Evolutionary conservation across 2,329 filamentous ascomycete species (phyloP).

Genomic region (Ilyonectria destructans): DNA sequence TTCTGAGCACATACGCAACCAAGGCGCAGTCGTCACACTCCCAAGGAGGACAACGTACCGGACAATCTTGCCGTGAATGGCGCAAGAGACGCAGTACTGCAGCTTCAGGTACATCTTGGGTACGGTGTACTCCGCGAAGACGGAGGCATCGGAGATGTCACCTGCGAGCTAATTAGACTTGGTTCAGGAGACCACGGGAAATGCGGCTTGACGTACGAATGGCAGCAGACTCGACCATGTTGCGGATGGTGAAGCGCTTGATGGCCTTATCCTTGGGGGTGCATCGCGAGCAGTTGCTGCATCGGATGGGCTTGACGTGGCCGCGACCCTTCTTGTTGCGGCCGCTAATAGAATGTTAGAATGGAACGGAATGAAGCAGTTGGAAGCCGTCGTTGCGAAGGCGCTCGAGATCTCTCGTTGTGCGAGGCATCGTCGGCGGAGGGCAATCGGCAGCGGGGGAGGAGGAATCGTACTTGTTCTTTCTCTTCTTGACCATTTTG

Average conservation of each 20-base stretch:
- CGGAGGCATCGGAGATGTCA: constrained; percentile 99
- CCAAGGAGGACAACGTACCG: constrained; percentile 84
- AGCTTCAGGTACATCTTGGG: constrained; percentile 99
- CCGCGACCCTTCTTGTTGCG: constrained; percentile 99
- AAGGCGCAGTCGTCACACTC: constrained; percentile 72
- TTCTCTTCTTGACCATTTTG: constrained; percentile 83
- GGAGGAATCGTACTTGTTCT: constrained; percentile 71
- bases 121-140: constrained; percentile 99
- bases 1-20: constrained; percentile 67
- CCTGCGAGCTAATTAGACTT: constrained; percentile 68
- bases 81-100: constrained; percentile 99
- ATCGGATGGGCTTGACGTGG: constrained; percentile 98
- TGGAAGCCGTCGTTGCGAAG: constrained; percentile 33
- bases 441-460: constrained; percentile 43
- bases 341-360: constrained; percentile 73
- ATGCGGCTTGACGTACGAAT: constrained; percentile 84
- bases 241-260: constrained; percentile 99
- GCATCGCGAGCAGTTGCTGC: constrained; percentile 83
- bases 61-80: constrained; percentile 99
- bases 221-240: constrained; percentile 99
- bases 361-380: not conserved
- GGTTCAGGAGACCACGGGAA: not conserved
- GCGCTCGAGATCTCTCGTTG: constrained; percentile 33
- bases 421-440: constrained; percentile 38
- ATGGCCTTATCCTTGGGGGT: constrained; percentile 99